phyloP scores from a whole-genome alignment of 225 moss, liverwort and hornwort genomes.

The Marchantia polymorpha region DNA sequence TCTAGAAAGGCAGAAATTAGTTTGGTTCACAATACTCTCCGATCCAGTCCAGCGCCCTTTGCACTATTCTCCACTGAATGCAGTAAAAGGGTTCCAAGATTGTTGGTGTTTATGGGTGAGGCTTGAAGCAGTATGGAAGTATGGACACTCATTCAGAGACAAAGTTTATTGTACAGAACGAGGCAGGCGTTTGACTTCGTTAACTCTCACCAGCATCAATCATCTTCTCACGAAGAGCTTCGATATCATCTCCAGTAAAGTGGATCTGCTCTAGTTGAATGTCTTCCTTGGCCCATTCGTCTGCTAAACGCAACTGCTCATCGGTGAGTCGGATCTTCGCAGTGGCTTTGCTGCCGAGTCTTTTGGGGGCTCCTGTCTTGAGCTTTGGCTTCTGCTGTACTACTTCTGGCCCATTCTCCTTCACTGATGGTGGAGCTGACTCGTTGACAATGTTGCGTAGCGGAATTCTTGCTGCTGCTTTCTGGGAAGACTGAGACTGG shows the following conservation, averaged over 20 bases:
- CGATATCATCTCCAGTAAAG: conserved; percentile 43
- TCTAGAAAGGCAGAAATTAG: no score
- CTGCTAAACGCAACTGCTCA: conserved; percentile 40
- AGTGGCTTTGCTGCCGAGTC: conserved; percentile 12
- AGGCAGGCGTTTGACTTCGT: no score
- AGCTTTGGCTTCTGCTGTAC: conserved; percentile 23
- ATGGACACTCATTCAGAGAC: no score
- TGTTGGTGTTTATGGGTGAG: no score
- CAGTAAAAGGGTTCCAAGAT: no score
- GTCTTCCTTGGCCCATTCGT: conserved; percentile 51
- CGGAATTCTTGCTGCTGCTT: conserved; percentile 25
- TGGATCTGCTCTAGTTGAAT: conserved; percentile 36
- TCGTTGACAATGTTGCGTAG: conserved; percentile 45
- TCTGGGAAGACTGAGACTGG: conserved; percentile 26
- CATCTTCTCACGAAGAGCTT: conserved; percentile 39
- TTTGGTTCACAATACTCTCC: no score
- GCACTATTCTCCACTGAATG: no score
- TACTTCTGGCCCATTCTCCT: neutral
- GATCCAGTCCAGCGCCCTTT: no score
- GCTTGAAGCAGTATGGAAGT: no score
- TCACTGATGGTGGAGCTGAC: conserved; percentile 10
- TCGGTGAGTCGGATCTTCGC: conserved; percentile 32
- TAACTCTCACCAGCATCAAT: conserved; percentile 37
- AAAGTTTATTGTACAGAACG: no score
- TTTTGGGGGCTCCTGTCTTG: conserved; percentile 21